These are phyloP conservation scores for Mycena haematopus DNA, from an alignment of 768 basidiomycete genomes.

Conservation along the genomic window DNA sequence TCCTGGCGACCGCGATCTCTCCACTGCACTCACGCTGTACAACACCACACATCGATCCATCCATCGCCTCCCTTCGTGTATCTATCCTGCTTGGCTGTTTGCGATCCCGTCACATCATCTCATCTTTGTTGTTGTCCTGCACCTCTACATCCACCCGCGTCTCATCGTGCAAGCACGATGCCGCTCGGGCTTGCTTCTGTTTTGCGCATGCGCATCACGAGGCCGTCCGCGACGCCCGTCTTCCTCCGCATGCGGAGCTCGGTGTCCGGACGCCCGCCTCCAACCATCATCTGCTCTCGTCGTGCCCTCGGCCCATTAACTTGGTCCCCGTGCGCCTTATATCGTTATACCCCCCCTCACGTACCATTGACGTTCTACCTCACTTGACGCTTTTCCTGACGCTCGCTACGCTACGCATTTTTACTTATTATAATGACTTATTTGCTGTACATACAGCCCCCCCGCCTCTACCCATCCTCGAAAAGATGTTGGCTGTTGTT, in stretches of 20 bases:
- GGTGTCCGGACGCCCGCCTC: conserved; percentile 1
- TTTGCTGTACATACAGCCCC: conserved; percentile 11
- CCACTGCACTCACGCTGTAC: conserved; percentile 23
- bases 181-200: neutral
- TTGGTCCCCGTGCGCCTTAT: neutral
- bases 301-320: neutral
- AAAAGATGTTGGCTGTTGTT: neutral
- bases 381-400: conserved; percentile 3
- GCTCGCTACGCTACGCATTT: conserved; percentile 6
- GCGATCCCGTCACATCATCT: neutral
- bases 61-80: neutral
- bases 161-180: neutral
- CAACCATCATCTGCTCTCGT: conserved; percentile 6
- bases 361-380: conserved; percentile 10
- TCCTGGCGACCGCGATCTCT: conserved; percentile 18
- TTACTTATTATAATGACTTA: conserved; percentile 22
- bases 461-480: neutral
- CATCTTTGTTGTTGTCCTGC: neutral
- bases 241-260: neutral
- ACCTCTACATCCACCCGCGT: neutral
- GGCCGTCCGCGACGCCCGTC: conserved; percentile 17
- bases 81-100: neutral
- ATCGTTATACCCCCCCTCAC: conserved; percentile 9
- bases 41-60: conserved; percentile 10
- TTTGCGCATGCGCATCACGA: conserved; percentile 8